Conservation (phyloP, 2,329 filamentous ascomycete genomes). For the Rutstroemia sp. region DNA sequence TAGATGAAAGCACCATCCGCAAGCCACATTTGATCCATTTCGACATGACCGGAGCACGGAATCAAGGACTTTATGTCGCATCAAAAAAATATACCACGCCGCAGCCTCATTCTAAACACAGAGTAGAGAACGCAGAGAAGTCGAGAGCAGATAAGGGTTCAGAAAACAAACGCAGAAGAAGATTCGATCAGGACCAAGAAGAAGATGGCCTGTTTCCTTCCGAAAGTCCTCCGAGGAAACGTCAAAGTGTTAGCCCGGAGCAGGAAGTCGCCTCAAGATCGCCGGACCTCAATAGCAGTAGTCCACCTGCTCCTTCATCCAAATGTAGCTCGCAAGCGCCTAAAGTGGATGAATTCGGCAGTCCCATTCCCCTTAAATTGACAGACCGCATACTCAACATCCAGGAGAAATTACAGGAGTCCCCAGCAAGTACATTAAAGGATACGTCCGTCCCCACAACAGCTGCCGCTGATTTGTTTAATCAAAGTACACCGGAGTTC, state of each 20-base stretch:
- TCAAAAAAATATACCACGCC: background rate
- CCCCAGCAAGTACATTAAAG: background rate
- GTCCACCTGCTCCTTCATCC: background rate
- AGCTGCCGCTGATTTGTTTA: background rate
- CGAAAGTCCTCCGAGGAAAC: constrained; percentile 12
- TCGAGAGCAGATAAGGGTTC: background rate
- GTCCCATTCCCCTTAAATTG: constrained; percentile 16
- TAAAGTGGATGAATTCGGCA: constrained; percentile 24
- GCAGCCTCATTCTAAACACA: background rate
- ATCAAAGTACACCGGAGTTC: background rate
- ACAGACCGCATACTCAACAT: constrained; percentile 15
- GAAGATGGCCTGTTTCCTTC: background rate
- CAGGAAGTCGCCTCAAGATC: background rate
- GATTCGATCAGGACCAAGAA: background rate
- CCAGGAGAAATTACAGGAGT: constrained; percentile 5
- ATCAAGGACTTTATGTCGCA: constrained; percentile 18
- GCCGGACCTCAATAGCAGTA: background rate
- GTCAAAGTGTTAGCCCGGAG: constrained; percentile 10
- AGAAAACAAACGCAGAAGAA: background rate
- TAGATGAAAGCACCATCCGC: constrained; percentile 14
- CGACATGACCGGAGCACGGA: constrained; percentile 14
- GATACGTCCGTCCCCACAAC: background rate
- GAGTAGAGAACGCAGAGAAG: background rate
- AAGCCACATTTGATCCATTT: constrained; percentile 21
- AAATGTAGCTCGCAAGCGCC: constrained; percentile 19